Evolutionary conservation across 2,329 filamentous ascomycete genomes (phyloP).

Genomic region (Corniculantispora saksenae): DNA sequence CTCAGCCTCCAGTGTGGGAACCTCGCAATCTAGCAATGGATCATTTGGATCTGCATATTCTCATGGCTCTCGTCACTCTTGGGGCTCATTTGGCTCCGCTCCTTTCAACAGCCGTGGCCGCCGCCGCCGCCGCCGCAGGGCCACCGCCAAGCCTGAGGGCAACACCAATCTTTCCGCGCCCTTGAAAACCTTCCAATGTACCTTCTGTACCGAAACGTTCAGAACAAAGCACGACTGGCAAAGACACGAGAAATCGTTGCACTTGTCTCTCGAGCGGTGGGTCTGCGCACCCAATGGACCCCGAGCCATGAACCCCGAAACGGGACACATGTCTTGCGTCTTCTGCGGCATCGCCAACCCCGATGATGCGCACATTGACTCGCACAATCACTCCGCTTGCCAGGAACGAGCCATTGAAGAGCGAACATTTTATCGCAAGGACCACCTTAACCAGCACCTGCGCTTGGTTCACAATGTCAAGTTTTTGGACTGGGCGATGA

Average conservation of each 20-base stretch:
- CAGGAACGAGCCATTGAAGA: slow-evolving; percentile 64
- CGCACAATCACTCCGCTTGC: slow-evolving; percentile 64
- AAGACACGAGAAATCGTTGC: slow-evolving; percentile 69
- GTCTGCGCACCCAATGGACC: slow-evolving; percentile 62
- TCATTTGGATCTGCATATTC: slow-evolving; percentile 63
- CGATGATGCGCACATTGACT: slow-evolving; percentile 56
- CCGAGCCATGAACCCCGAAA: slow-evolving; percentile 57
- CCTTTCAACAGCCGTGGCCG: slow-evolving; percentile 45
- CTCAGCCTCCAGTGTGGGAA: slow-evolving; percentile 61
- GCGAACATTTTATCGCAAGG: slow-evolving; percentile 66
- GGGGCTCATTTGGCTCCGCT: slow-evolving; percentile 51
- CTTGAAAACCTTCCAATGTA: slow-evolving; percentile 64
- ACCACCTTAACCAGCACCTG: slow-evolving; percentile 67
- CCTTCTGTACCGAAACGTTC: slow-evolving; percentile 69
- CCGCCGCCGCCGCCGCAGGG: slow-evolving; percentile 50
- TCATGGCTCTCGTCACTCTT: slow-evolving; percentile 58
- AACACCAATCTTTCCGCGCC: slow-evolving; percentile 40
- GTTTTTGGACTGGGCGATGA: slow-evolving; percentile 64
- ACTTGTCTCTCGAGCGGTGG: slow-evolving; percentile 65
- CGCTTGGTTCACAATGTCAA: slow-evolving; percentile 64
- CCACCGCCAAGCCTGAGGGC: slow-evolving; percentile 39
- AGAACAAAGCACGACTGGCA: slow-evolving; percentile 71
- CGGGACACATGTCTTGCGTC: slow-evolving; percentile 57
- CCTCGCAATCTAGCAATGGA: slow-evolving; percentile 59
- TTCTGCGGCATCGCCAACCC: slow-evolving; percentile 61